These are phyloP conservation scores for Jacaranda copaia DNA, from an alignment of 257 asterid species.

Conservation along the genomic window DNA sequence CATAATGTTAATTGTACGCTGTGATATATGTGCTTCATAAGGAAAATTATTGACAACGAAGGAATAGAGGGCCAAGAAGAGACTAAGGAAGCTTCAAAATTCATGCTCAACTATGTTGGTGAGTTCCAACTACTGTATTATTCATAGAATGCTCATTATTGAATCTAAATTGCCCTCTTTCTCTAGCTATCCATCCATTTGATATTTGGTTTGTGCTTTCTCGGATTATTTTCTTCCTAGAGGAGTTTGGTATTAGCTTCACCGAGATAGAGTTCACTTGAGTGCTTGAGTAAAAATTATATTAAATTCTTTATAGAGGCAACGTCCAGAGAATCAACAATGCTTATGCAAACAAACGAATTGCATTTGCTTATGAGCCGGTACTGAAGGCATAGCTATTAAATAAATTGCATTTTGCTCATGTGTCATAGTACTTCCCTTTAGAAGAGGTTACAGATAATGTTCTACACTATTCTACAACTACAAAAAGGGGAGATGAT, in stretches of 20 bases:
- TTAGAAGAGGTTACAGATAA: neutral
- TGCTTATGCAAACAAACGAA: conserved; percentile 78
- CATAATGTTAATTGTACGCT: conserved; percentile 64
- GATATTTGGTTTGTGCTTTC: neutral
- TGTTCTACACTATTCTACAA: conserved; percentile 2
- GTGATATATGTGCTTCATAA: conserved; percentile 89
- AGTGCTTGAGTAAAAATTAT: conserved; percentile 8
- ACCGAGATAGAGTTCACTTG: neutral
- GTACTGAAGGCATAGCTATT: conserved; percentile 46
- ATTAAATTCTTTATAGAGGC: conserved; percentile 59
- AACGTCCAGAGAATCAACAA: conserved; percentile 95
- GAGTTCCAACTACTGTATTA: conserved; percentile 39
- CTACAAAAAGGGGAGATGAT: conserved; percentile 33
- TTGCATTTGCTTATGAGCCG: conserved; percentile 90
- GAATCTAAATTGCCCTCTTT: conserved; percentile 8
- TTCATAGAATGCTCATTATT: conserved; percentile 18
- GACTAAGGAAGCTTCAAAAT: conserved; percentile 93
- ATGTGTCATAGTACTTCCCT: conserved; percentile 13
- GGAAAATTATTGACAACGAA: conserved; percentile 84
- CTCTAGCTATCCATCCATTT: neutral
- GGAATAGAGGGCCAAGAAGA: conserved; percentile 94
- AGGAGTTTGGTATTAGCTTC: neutral
- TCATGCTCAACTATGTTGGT: conserved; percentile 93
- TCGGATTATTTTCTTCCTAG: neutral
- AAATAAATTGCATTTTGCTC: neutral